Evolutionary conservation across 805 yeast genomes (phyloP).

Genomic region (Kodamaea kaohsiungensis): DNA sequence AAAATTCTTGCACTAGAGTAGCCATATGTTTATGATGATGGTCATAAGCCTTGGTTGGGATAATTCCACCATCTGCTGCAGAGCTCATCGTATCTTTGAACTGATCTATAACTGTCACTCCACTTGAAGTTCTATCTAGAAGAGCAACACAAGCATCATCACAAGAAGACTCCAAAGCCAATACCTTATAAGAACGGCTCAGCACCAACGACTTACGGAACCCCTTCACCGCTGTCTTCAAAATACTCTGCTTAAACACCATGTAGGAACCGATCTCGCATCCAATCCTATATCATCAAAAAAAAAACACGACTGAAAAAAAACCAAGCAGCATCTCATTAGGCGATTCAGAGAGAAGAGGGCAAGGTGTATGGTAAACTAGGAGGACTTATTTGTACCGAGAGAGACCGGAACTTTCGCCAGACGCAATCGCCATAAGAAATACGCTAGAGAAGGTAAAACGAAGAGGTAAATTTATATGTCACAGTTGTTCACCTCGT

Average conservation of each 20-base stretch:
- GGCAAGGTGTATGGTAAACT: not conserved
- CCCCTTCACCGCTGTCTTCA: not conserved
- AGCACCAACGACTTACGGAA: not conserved
- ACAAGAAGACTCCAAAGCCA: constrained; percentile 91
- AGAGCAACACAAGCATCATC: constrained; percentile 93
- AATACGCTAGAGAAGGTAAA: not conserved
- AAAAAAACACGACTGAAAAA: not conserved
- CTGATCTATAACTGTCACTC: constrained; percentile 59
- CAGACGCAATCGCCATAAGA: not conserved
- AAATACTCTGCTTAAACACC: not conserved
- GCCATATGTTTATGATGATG: constrained; percentile 72
- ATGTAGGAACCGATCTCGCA: not conserved
- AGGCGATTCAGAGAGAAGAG: not conserved
- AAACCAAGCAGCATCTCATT: not conserved
- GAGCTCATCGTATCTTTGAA: constrained; percentile 68
- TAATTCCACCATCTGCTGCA: constrained; percentile 71
- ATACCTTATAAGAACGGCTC: constrained; percentile 51
- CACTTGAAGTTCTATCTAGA: constrained; percentile 48
- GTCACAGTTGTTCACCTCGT: constrained; percentile 30
- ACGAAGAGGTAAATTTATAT: constrained; percentile 11
- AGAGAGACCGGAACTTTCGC: not conserved
- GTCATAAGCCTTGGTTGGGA: constrained; percentile 80
- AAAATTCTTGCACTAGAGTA: constrained; percentile 45
- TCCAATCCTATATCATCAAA: not conserved
- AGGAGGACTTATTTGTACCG: not conserved